Evolutionary conservation across 768 basidiomycete genomes (phyloP).

Genomic region (Tephrocybe sp.): DNA sequence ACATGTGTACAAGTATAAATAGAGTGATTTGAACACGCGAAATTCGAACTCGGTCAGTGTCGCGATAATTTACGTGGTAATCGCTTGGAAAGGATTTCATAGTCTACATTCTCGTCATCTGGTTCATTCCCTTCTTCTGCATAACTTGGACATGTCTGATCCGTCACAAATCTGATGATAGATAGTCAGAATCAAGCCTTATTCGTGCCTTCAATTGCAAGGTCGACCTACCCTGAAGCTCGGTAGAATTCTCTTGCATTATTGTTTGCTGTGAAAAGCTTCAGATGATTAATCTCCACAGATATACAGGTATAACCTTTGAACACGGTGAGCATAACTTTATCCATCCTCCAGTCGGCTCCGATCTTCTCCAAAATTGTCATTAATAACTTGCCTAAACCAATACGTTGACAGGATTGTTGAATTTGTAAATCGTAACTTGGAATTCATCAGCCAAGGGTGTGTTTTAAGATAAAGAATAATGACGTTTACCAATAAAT

Average conservation of each 20-base stretch:
- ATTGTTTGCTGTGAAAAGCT: constrained; percentile 37
- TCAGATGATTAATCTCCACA: constrained; percentile 7
- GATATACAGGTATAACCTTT: constrained; percentile 45
- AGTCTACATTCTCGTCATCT: constrained; percentile 35
- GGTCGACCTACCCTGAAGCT: constrained; percentile 45
- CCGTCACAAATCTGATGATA: constrained; percentile 46
- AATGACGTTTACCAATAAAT: constrained; percentile 61
- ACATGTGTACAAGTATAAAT: constrained; percentile 12
- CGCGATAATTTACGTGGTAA: neutral
- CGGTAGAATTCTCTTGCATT: constrained; percentile 51
- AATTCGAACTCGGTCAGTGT: neutral
- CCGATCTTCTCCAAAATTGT: constrained; percentile 49
- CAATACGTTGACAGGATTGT: constrained; percentile 37
- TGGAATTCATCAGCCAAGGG: neutral
- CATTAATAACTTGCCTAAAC: constrained; percentile 59
- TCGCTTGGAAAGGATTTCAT: constrained; percentile 42
- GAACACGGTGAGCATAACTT: constrained; percentile 73
- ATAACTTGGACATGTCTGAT: constrained; percentile 51
- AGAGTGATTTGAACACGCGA: neutral
- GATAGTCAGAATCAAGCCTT: neutral
- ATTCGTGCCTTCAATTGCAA: neutral
- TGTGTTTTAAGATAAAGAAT: neutral
- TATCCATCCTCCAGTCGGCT: constrained; percentile 54
- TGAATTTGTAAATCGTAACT: constrained; percentile 81
- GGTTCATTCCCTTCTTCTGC: constrained; percentile 23